Percentiles rank a stretch among this genome's conserved stretches.
Conservation (phyloP, 148 eudicot species). For the Persicaria tinctoria region DNA sequence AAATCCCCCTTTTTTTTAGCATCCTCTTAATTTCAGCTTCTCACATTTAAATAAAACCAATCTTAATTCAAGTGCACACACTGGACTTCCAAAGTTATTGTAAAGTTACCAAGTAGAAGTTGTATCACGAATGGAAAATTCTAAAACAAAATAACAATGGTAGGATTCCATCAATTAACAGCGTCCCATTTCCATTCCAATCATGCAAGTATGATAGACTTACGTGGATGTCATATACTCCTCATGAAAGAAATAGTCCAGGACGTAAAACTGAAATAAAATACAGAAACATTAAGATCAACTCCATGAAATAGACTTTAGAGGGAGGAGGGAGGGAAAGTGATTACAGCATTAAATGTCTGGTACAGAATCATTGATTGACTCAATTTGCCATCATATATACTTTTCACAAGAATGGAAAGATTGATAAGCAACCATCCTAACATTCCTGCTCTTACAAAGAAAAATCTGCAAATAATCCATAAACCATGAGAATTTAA, state of each 20-base stretch:
- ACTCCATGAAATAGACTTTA: background rate
- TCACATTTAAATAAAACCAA: background rate
- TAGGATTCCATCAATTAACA: background rate
- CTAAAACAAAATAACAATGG: background rate
- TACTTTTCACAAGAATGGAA: constrained; percentile 73
- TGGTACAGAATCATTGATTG: constrained; percentile 90
- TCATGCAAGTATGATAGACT: constrained; percentile 22
- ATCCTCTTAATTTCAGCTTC: background rate
- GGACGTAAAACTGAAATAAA: constrained; percentile 63
- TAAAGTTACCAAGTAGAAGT: background rate
- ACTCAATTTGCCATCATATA: constrained; percentile 52
- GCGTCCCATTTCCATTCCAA: background rate
- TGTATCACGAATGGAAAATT: background rate
- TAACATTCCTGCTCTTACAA: constrained; percentile 98
- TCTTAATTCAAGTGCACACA: background rate
- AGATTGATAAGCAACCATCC: constrained; percentile 98
- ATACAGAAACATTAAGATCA: constrained; percentile 16
- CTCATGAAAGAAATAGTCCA: constrained; percentile 87
- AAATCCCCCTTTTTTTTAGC: background rate
- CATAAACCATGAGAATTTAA: constrained; percentile 9
- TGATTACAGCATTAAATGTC: constrained; percentile 67
- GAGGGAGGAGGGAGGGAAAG: constrained; percentile 3
- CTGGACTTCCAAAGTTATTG: background rate
- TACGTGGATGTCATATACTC: constrained; percentile 99
- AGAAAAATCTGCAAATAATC: constrained; percentile 67